Percentiles rank a stretch among this genome's conserved stretches.
Conservation (phyloP, 805 yeast species). For the Suhomyces prunicola region DNA sequence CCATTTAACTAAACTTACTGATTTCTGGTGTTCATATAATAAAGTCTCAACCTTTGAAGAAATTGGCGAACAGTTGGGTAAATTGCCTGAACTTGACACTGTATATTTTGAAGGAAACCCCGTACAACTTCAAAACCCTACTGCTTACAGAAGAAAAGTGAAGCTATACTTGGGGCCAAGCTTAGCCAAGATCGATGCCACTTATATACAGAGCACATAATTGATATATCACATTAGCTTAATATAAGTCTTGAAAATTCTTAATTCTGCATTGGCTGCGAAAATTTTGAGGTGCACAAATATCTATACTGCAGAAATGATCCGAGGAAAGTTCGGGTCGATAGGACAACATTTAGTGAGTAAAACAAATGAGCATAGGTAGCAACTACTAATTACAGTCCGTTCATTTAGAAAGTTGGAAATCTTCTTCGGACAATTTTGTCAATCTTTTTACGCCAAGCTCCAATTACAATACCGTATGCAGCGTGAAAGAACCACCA, state of each 20-base stretch:
- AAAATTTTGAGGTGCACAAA: neutral
- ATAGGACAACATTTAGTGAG: neutral
- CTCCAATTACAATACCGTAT: neutral
- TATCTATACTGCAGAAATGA: neutral
- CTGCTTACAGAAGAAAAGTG: conserved; percentile 82
- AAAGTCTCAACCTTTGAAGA: conserved; percentile 65
- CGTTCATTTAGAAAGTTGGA: neutral
- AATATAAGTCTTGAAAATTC: neutral
- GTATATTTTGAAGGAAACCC: conserved; percentile 96
- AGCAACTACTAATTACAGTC: neutral
- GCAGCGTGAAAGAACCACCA: neutral
- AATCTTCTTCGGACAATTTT: neutral
- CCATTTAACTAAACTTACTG: conserved; percentile 73
- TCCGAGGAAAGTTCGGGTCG: neutral
- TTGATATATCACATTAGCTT: neutral
- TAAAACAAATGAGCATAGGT: neutral
- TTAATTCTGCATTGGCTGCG: neutral
- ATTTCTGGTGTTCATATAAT: conserved; percentile 90
- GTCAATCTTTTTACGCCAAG: neutral
- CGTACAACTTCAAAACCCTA: conserved; percentile 65
- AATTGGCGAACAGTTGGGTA: conserved; percentile 61
- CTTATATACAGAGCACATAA: conserved; percentile 44
- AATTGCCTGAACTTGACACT: conserved; percentile 66
- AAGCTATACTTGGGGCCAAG: conserved; percentile 68
- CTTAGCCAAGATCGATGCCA: conserved; percentile 85